Conservation (phyloP, 768 basidiomycete genomes). For the Pisolithus marmoratus region DNA sequence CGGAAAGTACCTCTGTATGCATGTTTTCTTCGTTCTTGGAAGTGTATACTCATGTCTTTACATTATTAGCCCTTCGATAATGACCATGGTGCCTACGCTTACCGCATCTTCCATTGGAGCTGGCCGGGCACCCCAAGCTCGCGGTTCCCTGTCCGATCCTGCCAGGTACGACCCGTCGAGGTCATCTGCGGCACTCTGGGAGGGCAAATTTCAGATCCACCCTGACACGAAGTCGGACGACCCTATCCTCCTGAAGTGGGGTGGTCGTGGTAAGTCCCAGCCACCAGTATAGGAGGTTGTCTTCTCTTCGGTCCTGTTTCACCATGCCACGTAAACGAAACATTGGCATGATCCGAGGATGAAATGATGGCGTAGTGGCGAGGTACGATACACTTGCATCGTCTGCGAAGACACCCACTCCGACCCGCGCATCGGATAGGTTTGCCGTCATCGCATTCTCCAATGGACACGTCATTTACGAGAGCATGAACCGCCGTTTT, state of each 20-base stretch:
- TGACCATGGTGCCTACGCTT: conserved; percentile 73
- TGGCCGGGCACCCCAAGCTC: conserved; percentile 54
- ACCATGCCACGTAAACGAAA: background rate
- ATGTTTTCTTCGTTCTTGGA: conserved; percentile 11
- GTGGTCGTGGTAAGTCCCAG: conserved; percentile 13
- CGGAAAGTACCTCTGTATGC: conserved; percentile 43
- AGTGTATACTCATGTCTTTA: conserved; percentile 16
- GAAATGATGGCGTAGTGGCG: too few species aligned
- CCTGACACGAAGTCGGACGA: conserved; percentile 77
- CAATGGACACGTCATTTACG: too few species aligned
- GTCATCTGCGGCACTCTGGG: conserved; percentile 77
- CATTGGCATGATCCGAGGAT: too few species aligned
- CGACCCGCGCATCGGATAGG: too few species aligned
- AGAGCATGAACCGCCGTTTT: too few species aligned
- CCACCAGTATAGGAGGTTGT: conserved; percentile 1
- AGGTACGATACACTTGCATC: too few species aligned
- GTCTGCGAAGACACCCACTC: too few species aligned
- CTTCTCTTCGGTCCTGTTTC: background rate
- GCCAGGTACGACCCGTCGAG: conserved; percentile 71
- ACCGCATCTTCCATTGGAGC: conserved; percentile 71
- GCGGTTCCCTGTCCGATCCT: conserved; percentile 64
- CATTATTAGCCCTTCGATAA: conserved; percentile 53
- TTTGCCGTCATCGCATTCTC: too few species aligned
- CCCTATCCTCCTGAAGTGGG: conserved; percentile 33
- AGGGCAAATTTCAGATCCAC: conserved; percentile 83